phyloP scores from a whole-genome alignment of 257 asterid genomes.

The Nicotiana benthamiana region DNA sequence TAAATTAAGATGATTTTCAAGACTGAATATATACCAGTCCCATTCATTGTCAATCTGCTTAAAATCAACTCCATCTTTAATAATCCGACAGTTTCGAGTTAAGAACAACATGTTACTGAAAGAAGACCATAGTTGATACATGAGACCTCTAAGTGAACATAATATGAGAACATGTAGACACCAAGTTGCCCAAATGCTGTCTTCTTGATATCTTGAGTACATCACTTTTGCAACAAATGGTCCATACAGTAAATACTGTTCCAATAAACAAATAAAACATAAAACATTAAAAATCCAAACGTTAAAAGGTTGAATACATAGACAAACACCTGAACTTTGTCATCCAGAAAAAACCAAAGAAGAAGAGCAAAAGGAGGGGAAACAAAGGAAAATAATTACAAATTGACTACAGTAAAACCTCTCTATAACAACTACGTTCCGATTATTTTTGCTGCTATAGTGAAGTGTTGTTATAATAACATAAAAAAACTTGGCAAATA shows the following conservation, averaged over 20 bases:
- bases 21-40: slow-evolving; percentile 44
- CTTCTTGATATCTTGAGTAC: slow-evolving; percentile 39
- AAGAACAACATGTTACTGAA: slow-evolving; percentile 65
- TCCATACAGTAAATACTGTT: slow-evolving; percentile 53
- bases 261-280: background rate
- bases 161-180: slow-evolving; percentile 49
- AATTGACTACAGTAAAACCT: too few relatives aligned
- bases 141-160: slow-evolving; percentile 36
- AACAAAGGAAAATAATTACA: too few relatives aligned
- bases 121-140: slow-evolving; percentile 50
- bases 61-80: slow-evolving; percentile 60
- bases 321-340: background rate
- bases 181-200: slow-evolving; percentile 34
- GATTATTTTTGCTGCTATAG: too few relatives aligned
- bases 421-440: too few relatives aligned
- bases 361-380: too few relatives aligned
- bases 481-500: too few relatives aligned
- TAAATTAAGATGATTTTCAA: background rate
- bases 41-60: slow-evolving; percentile 83
- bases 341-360: too few relatives aligned
- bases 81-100: slow-evolving; percentile 56
- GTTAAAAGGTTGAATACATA: background rate
- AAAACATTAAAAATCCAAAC: background rate
- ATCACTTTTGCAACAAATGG: slow-evolving; percentile 50
- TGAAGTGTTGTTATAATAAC: too few relatives aligned